Evolutionary conservation across 306 rosid genomes (phyloP), one percentile per base, ranked within the genome.

Genomic region (Cicer chorassanicum): DNA sequence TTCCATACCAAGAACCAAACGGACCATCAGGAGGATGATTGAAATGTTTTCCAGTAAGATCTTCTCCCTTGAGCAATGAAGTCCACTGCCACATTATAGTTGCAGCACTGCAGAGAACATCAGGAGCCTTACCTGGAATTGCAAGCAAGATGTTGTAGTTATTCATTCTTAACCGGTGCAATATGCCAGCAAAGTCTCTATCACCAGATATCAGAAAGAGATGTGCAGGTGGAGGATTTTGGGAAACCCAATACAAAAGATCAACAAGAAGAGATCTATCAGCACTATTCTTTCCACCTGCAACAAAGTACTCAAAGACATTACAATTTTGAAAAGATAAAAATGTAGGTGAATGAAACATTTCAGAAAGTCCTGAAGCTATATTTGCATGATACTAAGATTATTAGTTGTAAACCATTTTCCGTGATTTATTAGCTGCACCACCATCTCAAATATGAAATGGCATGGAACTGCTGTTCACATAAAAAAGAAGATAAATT

Each of bases 201-300:
- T 92, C 97, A 46, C 90, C 92, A 41, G 97, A 88, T 57, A 94
- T 94, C 72, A 94, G 75, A 73, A 94, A 87, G 62, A 92, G 83
- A 85, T 94, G 97, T 9, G 99, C 99, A 7, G 97, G 99, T 41
- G 99, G 99, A 78, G 99, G 97, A 82, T 92, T 90, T 78, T 86
- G 94, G 60, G 99, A 87, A 82, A 92, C 93, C 97, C 97, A 94
- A 74, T 61, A 76, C 96, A 92, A 79, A 42, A 94, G 96, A 80
- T 91, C 91, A 42, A 87, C 65, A 66, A 93, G 88, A 82, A 93
- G 92, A 77, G 90, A 86, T 82, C 90, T 84, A 83, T 92, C 92
- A 6, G 97, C 97, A 70, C 86, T 89, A 68, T 87, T 92, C 78
- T 88, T 92, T 77, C 90, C 93, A 84, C 93, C 99, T 94, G 91